Percentiles rank a stretch among this genome's conserved stretches.
phyloP scores from a whole-genome alignment of 495 filamentous ascomycete genomes.

The Aspergillus avenaceus region DNA sequence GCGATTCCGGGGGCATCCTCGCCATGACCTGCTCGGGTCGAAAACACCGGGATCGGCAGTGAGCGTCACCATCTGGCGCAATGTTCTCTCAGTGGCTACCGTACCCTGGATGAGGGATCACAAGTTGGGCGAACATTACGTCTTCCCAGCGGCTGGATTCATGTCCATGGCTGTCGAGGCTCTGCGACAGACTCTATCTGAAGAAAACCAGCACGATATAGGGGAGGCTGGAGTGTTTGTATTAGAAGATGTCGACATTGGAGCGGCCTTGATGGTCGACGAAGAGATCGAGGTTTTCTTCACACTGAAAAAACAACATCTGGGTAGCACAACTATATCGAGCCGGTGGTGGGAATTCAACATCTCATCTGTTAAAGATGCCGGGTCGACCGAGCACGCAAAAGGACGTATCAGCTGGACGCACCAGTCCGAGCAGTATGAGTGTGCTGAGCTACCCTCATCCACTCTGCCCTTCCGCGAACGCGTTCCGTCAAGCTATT shows the following conservation, averaged over 20 bases:
- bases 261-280: neutral
- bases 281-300: neutral
- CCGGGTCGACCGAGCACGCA: neutral
- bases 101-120: conserved; percentile 16
- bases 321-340: too few species aligned
- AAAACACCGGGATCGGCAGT: conserved; percentile 2
- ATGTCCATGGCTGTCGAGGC: conserved; percentile 2
- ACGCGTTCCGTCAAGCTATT: neutral
- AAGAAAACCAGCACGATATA: too few species aligned
- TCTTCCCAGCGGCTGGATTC: conserved; percentile 2
- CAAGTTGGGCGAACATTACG: neutral
- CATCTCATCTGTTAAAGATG: neutral
- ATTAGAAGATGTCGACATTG: neutral
- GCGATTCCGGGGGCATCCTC: conserved; percentile 6
- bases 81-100: conserved; percentile 12
- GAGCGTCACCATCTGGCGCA: conserved; percentile 10
- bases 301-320: too few species aligned
- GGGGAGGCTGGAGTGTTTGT: neutral
- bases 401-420: neutral
- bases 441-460: too few species aligned
- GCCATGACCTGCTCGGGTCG: conserved; percentile 18
- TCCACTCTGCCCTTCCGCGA: neutral
- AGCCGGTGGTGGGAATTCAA: neutral
- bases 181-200: neutral
- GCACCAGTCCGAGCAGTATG: neutral